Evolutionary conservation across 768 basidiomycete species (phyloP), one percentile per base, ranked within the genome.

Genomic region (Gautieria morchelliformis): DNA sequence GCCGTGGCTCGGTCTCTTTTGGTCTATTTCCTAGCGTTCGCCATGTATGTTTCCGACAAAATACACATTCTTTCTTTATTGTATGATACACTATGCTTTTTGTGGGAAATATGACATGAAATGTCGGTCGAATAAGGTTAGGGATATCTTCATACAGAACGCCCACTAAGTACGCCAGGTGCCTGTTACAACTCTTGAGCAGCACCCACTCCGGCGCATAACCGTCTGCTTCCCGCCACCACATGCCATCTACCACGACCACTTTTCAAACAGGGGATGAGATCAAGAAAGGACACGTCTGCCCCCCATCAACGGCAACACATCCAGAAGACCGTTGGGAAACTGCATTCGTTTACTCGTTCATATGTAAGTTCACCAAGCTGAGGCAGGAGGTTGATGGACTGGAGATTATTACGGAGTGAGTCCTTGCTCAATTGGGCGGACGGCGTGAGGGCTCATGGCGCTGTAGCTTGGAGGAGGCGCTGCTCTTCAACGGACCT

Each of bases 271-370:
- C 22, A 30, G 47, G 46, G 12, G 56, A 57, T 35, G 56, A 57
- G 32, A 74, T 77, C 53, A 79, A 78, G 69, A 78, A 76, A 68
- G 76, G 75, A 2, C 78, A 80, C 60, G 49, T 78, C 45, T 80
- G 78, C 56, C 79, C 79, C 14, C 74, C 76, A 5, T 78, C 87
- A 19, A 77, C 74, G 65, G 87, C 86, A 27, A 78, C 69, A 24
- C 87, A 89, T 74, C 90, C 90, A 30, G 75, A 76, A 55, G 85
- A 86, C 72, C 85, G 86, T 70, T 93, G 90, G 90, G 90, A 93
- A 72, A 81, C 85, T 5, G 71, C 89, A 62, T 92, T 90, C 70
- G 81, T 93, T 39, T 93, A 89, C 69, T 80, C 84, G 32, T 93
- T 93, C 73, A 83, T 93, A 61, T 82, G 80, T 74, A 88, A 81